Evolutionary conservation across 169 alveolate species (phyloP).

Genomic region (Cryptosporidium meleagridis): DNA sequence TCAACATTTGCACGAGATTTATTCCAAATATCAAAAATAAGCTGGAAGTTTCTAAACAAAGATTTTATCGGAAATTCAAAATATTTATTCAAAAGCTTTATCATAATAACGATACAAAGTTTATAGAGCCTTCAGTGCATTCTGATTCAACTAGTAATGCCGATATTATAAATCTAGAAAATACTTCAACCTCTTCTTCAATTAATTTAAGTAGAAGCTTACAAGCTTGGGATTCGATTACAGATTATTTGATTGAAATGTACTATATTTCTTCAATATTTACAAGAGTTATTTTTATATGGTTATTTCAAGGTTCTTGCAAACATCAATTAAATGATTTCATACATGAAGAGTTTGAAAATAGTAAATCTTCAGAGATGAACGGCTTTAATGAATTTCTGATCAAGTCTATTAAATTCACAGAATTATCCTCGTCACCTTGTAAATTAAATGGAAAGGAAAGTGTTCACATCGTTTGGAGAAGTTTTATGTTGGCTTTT

Average conservation of each 20-base stretch:
- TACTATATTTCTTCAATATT: conserved; percentile 18
- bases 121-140: not conserved
- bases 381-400: not conserved
- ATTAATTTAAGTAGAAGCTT: conserved; percentile 30
- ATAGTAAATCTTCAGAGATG: not conserved
- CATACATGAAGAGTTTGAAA: not conserved
- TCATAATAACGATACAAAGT: not conserved
- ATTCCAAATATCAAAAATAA: conserved; percentile 32
- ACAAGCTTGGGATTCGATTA: conserved; percentile 42
- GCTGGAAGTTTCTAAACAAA: conserved; percentile 9
- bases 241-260: conserved; percentile 23
- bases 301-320: not conserved
- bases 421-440: not conserved
- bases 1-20: conserved; percentile 3
- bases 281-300: not conserved
- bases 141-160: not conserved
- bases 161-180: not conserved
- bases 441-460: not conserved
- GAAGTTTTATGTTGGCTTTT: not conserved
- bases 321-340: not conserved
- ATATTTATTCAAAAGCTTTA: not conserved
- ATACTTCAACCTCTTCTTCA: not conserved
- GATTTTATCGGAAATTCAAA: conserved; percentile 3
- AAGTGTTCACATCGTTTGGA: not conserved
- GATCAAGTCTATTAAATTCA: not conserved